Base-by-base conservation (phyloP, 176 grass and related monocot species). In the Triticum turgidum region DNA sequence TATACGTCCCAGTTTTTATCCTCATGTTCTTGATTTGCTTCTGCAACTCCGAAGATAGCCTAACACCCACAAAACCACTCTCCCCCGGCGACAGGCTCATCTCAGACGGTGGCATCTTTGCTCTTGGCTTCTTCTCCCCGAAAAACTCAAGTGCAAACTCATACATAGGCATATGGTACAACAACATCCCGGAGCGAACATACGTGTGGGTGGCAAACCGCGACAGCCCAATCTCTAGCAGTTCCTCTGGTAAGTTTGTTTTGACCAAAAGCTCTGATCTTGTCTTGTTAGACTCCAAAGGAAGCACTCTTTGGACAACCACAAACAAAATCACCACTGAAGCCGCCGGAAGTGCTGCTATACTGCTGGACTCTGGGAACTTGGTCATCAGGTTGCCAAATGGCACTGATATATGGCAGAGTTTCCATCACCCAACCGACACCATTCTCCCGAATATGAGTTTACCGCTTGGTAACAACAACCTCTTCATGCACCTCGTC, bases 191-290 rank as follows among this genome's bases (percentile, higher is more conserved):
- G 0, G 11, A 64, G 6, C 9, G 39, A 18, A 79, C 78, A n/a
- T 42, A 87, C 1, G 41, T 90, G 30, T 93, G 91, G 88, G 67
- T 93, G 0, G 92, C 86, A 37, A 93, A 93, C 30, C 86, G 89
- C 11, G 79, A 83, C 20, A 80, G 10, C 20, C 86, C 89, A 5
- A 83, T 93, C 15, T 14, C 18, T 2, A 5, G 6, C 5, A 20
- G 32, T 20, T 67, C 82, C 5, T 85, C 88, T 0, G 63, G 77
- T 0, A 45, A 39, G 71, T 82, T 89, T n/a, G 9, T 17, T 15
- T 5, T 93, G 42, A 88, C 77, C 3, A 42, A 86, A 3, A 41
- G 15, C 12, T 24, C n/a, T 44, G 63, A 79, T 42, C 65, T 90
- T 7, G 44, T 63, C 9, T 13, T 90, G 13, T 34, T 13, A 0